These are phyloP conservation scores for Tolypocladium amazonense DNA, from an alignment of 2,329 filamentous ascomycete species.

Conservation along the genomic window DNA sequence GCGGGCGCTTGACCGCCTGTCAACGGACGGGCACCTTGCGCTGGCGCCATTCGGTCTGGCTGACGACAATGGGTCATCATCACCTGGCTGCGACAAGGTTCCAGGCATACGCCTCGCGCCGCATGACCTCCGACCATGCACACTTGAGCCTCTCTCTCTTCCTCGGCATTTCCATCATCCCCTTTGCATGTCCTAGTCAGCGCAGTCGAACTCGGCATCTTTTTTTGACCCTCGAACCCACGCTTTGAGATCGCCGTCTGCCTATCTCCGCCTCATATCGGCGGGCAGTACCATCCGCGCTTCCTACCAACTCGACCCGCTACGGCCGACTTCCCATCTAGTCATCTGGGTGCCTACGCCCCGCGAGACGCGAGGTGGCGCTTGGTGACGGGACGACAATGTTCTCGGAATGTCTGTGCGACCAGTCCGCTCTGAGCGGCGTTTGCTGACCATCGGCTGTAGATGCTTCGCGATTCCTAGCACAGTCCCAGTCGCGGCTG, in stretches of 20 bases:
- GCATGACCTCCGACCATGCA: background rate
- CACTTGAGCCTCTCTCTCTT: background rate
- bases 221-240: background rate
- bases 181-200: background rate
- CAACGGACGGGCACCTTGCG: background rate
- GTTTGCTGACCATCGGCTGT: conserved; percentile 10
- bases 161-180: background rate
- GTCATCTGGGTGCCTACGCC: conserved; percentile 1
- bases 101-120: background rate
- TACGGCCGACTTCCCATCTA: background rate
- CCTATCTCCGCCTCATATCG: background rate
- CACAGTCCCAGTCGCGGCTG: conserved; percentile 88
- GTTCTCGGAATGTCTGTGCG: conserved; percentile 71
- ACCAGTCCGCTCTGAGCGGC: background rate
- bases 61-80: background rate
- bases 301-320: background rate
- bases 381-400: conserved; percentile 23
- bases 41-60: background rate
- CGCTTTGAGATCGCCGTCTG: background rate
- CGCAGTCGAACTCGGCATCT: background rate
- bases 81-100: background rate
- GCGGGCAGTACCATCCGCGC: background rate
- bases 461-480: conserved; percentile 96
- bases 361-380: conserved; percentile 18
- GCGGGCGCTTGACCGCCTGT: background rate